These are phyloP conservation scores for Pleomassaria siparia DNA, from an alignment of 2,329 filamentous ascomycete genomes.

Conservation along the genomic window DNA sequence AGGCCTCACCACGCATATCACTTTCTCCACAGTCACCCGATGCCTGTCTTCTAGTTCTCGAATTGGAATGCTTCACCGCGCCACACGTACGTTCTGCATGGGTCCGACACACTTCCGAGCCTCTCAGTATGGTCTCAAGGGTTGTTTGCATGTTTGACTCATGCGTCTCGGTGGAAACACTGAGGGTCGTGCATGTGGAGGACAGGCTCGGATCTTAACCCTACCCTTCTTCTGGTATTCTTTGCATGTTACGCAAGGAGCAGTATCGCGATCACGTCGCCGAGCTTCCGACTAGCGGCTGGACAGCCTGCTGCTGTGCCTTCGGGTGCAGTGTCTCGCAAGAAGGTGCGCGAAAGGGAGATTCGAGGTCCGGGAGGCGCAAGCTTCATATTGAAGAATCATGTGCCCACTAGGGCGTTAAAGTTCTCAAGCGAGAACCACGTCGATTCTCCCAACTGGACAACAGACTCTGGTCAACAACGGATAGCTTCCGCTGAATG, in stretches of 20 bases:
- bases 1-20: constrained; percentile 60
- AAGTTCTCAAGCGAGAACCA: constrained; percentile 75
- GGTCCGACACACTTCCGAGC: constrained; percentile 58
- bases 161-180: constrained; percentile 41
- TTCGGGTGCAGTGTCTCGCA: constrained; percentile 19
- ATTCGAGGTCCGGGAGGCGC: constrained; percentile 50
- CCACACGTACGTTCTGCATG: constrained; percentile 40
- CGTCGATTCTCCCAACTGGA: constrained; percentile 73
- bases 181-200: constrained; percentile 50
- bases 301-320: constrained; percentile 21
- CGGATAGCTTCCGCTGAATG: constrained; percentile 57
- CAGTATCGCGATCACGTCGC: constrained; percentile 60
- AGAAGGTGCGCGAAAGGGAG: constrained; percentile 42
- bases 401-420: constrained; percentile 72
- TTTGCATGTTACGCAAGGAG: constrained; percentile 51
- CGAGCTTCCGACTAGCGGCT: constrained; percentile 66
- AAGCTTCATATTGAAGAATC: constrained; percentile 58
- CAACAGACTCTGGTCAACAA: constrained; percentile 67
- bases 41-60: constrained; percentile 62
- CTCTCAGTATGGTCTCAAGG: constrained; percentile 60
- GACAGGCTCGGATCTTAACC: constrained; percentile 92
- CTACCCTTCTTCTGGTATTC: constrained; percentile 77
- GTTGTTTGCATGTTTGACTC: constrained; percentile 40
- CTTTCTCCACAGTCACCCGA: constrained; percentile 81
- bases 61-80: constrained; percentile 55